Base-by-base conservation (phyloP, 805 yeast genomes). In the Lipomyces yamanashiensis region DNA sequence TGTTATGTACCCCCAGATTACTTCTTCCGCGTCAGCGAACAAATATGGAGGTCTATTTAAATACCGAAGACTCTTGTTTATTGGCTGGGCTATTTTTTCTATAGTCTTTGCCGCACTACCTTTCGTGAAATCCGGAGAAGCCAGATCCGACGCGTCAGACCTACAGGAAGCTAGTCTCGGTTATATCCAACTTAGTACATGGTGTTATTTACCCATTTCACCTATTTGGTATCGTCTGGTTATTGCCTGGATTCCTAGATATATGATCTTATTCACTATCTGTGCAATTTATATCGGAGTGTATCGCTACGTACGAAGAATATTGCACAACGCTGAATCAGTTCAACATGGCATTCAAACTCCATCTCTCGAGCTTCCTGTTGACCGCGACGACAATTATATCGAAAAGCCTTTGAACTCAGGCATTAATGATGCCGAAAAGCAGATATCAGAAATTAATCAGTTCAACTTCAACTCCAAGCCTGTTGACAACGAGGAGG, bases 211-310 rank as follows among this genome's bases (percentile, higher is more conserved):
- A 61, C 92, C 96, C 0, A 84, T 84, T 49, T 66, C 76, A 1
- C 96, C 96, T 0, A 72, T 81, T 7, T 91, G 95, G 95, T 87
- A 85, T 73, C 79, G 90, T 62, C 72, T 88, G 45, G 91, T 80
- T 1, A 76, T 92, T 55, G 84, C 91, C 67, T 92, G 96, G 96
- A 86, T 85, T 1, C 92, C 96, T 12, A 80, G 97, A 55, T 91
- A 85, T 73, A 75, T 84, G 62, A 83, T 92, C 59, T 82, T 89
- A 63, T 72, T 88, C 9, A 71, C 82, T 33, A 89, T 92, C 67
- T 71, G 89, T 41, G 74, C 80, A 2, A 84, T 90, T 52, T 92
- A 92, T 74, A 77, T 84, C 55, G 79, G 87, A 44, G 87, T 92
- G 57, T 92, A 92, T 74, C 76, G 84, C 64, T 89, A 88, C 71